Conservation (phyloP, 2,329 filamentous ascomycete genomes). For the Dryadomyces quercus-mongolicae region DNA sequence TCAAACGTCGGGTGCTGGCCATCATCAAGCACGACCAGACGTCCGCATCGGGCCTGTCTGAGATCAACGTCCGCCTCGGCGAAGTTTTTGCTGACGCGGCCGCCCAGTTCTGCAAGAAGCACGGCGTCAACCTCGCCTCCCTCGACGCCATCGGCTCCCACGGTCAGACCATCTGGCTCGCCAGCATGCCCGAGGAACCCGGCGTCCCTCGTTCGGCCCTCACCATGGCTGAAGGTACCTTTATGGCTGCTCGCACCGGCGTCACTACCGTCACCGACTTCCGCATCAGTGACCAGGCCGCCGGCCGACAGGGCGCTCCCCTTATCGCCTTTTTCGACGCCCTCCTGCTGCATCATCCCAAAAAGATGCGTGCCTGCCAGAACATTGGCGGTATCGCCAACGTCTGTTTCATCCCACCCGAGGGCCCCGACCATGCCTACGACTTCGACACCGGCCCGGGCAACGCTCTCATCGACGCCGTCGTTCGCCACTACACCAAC, state of each 20-base stretch:
- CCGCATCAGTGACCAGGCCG: conserved; percentile 41
- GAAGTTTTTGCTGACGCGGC: conserved; percentile 42
- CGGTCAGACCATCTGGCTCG: conserved; percentile 46
- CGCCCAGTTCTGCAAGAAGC: conserved; percentile 32
- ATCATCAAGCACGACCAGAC: conserved; percentile 43
- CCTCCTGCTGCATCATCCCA: conserved; percentile 41
- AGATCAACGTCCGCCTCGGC: conserved; percentile 44
- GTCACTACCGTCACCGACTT: conserved; percentile 49
- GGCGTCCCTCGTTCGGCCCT: conserved; percentile 34
- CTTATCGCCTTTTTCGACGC: conserved; percentile 46
- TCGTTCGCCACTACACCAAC: conserved; percentile 39
- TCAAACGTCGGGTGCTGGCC: conserved; percentile 44
- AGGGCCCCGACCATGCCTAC: conserved; percentile 26
- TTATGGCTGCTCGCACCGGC: conserved; percentile 41
- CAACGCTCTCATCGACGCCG: conserved; percentile 44
- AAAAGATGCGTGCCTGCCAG: conserved; percentile 44
- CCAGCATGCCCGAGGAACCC: conserved; percentile 36
- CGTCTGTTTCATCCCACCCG: conserved; percentile 45
- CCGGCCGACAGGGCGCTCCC: conserved; percentile 41
- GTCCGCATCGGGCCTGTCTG: conserved; percentile 38
- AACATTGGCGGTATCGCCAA: conserved; percentile 51
- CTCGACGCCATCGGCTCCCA: conserved; percentile 46
- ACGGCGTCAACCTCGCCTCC: conserved; percentile 27
- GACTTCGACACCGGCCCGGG: conserved; percentile 46
- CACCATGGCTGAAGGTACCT: conserved; percentile 44